phyloP scores from a whole-genome alignment of 208 protist species.

The Trypanosoma melophagium region DNA sequence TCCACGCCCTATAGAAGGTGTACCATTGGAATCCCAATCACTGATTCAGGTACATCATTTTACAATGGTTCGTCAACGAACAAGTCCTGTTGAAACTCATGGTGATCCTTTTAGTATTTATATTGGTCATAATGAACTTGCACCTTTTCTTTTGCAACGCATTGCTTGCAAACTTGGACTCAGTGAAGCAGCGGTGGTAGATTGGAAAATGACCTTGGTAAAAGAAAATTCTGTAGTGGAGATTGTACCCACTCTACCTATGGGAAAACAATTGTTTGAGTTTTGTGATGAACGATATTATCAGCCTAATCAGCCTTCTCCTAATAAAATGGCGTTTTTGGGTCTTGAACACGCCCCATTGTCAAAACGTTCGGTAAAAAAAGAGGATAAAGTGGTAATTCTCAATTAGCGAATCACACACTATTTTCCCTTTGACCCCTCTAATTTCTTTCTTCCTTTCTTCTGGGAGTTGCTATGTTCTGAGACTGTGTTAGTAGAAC shows the following conservation, averaged over 20 bases:
- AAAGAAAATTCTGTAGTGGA: constrained; percentile 64
- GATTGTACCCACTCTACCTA: constrained; percentile 48
- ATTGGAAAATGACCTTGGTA: constrained; percentile 88
- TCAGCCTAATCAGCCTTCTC: constrained; percentile 60
- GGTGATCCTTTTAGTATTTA: constrained; percentile 87
- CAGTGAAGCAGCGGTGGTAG: constrained; percentile 61
- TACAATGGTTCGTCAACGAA: constrained; percentile 58
- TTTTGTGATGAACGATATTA: constrained; percentile 59
- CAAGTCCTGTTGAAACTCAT: constrained; percentile 74
- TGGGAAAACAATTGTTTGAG: constrained; percentile 59
- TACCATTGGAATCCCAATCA: constrained; percentile 47
- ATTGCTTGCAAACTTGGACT: constrained; percentile 77
- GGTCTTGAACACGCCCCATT: constrained; percentile 81
- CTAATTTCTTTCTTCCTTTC: not conserved
- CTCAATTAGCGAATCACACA: constrained; percentile 41
- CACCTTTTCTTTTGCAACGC: constrained; percentile 51
- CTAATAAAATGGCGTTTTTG: constrained; percentile 75
- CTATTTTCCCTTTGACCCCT: not conserved
- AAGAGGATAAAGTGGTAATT: constrained; percentile 79
- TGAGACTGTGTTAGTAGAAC: too few species aligned
- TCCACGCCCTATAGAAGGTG: constrained; percentile 49
- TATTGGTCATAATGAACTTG: constrained; percentile 54
- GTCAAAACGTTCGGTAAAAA: constrained; percentile 44
- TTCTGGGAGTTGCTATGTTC: not conserved
- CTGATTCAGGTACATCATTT: constrained; percentile 84